Evolutionary conservation across 2,329 filamentous ascomycete species (phyloP).

Genomic region (Clarireedia hainanense): DNA sequence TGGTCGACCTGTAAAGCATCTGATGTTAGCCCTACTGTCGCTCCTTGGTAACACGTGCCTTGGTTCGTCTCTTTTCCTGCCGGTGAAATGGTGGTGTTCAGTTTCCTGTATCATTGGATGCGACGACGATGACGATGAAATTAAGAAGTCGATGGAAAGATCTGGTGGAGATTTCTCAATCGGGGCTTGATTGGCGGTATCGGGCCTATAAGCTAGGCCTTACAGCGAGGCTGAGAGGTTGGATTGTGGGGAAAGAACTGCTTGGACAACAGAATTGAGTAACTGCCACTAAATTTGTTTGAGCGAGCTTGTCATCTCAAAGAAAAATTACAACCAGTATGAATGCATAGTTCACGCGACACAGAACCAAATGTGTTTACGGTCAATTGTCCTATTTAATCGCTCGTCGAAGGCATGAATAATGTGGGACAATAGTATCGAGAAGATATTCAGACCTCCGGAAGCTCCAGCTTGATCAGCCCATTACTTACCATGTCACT

Average conservation of each 20-base stretch:
- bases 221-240: slow-evolving; percentile 1
- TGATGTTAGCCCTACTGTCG: no score
- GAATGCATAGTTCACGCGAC: not conserved
- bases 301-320: not conserved
- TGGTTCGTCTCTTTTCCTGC: no score
- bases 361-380: not conserved
- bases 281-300: not conserved
- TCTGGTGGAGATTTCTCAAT: not conserved
- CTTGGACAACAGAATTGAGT: not conserved
- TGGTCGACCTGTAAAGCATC: not conserved
- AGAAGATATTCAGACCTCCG: not conserved
- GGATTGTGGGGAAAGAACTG: not conserved
- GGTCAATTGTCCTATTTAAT: not conserved
- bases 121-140: not conserved
- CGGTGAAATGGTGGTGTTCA: no score
- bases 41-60: no score
- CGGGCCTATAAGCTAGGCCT: not conserved
- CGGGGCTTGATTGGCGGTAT: not conserved
- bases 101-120: no score
- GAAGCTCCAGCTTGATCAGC: not conserved
- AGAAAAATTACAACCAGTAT: not conserved
- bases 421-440: not conserved
- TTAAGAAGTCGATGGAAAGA: not conserved
- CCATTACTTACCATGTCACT: slow-evolving; percentile 48
- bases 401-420: not conserved